A percentile compares a stretch with the other conserved stretches of the same genome.
phyloP scores from a whole-genome alignment of 2,329 filamentous ascomycete species.

The Beauveria scarabaeidicola region DNA sequence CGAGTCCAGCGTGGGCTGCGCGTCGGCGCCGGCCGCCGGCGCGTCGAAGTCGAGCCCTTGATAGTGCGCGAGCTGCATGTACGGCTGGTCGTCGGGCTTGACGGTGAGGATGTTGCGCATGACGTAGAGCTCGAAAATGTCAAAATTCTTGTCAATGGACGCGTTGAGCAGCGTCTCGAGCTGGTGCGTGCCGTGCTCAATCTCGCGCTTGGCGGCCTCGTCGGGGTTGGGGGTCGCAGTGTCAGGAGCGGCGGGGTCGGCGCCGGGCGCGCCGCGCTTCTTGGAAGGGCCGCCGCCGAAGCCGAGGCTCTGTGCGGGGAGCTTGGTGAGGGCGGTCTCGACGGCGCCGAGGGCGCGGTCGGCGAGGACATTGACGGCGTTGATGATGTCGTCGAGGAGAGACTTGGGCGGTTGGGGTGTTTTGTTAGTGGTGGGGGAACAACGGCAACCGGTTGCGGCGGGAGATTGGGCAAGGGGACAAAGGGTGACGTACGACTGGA shows the following conservation, averaged over 20 bases:
- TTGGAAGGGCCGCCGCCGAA: slow-evolving; percentile 46
- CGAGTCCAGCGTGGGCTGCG: slow-evolving; percentile 52
- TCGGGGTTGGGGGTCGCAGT: slow-evolving; percentile 28
- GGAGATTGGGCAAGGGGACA: slow-evolving; percentile 3
- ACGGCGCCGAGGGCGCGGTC: slow-evolving; percentile 84
- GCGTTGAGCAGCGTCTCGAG: slow-evolving; percentile 74
- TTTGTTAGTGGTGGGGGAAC: slow-evolving; percentile 11
- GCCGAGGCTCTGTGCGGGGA: slow-evolving; percentile 69
- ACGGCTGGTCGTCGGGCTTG: slow-evolving; percentile 59
- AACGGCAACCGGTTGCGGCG: background rate
- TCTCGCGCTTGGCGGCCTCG: slow-evolving; percentile 50
- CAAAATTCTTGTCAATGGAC: slow-evolving; percentile 76
- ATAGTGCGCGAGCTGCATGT: slow-evolving; percentile 80
- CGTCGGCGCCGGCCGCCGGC: slow-evolving; percentile 14
- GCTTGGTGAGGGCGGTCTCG: slow-evolving; percentile 69
- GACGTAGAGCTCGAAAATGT: slow-evolving; percentile 82
- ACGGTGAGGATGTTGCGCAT: slow-evolving; percentile 77
- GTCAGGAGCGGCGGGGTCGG: slow-evolving; percentile 19
- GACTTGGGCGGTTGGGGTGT: slow-evolving; percentile 49
- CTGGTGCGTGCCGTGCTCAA: slow-evolving; percentile 81
- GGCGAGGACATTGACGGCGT: slow-evolving; percentile 87
- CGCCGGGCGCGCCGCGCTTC: slow-evolving; percentile 25
- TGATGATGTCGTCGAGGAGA: slow-evolving; percentile 96
- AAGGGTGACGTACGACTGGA: slow-evolving; percentile 56
- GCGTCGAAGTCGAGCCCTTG: slow-evolving; percentile 49